Base-by-base conservation (phyloP, 2,329 filamentous ascomycete species). In the Diplodia seriata region DNA sequence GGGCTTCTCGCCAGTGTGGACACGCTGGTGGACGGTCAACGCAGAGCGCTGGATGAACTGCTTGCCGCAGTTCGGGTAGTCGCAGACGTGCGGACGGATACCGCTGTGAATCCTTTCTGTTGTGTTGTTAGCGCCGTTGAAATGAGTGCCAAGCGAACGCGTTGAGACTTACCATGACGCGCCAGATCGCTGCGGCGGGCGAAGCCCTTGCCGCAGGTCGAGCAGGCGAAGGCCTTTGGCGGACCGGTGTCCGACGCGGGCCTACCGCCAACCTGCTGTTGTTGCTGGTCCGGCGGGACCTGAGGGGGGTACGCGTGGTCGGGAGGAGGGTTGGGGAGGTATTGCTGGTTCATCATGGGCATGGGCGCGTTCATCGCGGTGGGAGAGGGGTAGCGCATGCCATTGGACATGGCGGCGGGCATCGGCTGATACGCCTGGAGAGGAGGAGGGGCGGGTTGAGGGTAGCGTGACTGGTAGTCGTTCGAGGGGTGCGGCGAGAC, bases 41-140 rank as follows among this genome's bases (percentile, higher is more conserved):
- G 95, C 95, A 33, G 94, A 97, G 68, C 95, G 88, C 80, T 99
- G 95, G 73, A 99, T 99, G 78, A 99, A 99, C 76, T 94, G 92
- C 81, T 98, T 99, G 71, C 92, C 92, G 78, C 95, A 99, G 65
- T 88, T 89, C 50, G 90, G 90, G 77, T 89, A 92, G 74, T 97
- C 94, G 81, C 95, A 99, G 61, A 94, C 90, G 77, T 99, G 95
- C 59, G 95, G 95, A 69, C 94, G 86, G 68, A 94, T 86, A 55
- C 94, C 94, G 70, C 89, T 97, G 80, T 99, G 95, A 72, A 99
- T 99, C 55, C 95, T 92, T 82, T 98, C 94, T 97, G 72, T 33
- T 50, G 29, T 54, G 43, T 29, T 20, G 65, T 67, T 38, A 61
- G 66, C 18, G 75, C 80, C 73, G 80, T 26, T 54, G 61, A 40